phyloP scores from a whole-genome alignment of 768 basidiomycete species.

The Coprinopsis cinerea region DNA sequence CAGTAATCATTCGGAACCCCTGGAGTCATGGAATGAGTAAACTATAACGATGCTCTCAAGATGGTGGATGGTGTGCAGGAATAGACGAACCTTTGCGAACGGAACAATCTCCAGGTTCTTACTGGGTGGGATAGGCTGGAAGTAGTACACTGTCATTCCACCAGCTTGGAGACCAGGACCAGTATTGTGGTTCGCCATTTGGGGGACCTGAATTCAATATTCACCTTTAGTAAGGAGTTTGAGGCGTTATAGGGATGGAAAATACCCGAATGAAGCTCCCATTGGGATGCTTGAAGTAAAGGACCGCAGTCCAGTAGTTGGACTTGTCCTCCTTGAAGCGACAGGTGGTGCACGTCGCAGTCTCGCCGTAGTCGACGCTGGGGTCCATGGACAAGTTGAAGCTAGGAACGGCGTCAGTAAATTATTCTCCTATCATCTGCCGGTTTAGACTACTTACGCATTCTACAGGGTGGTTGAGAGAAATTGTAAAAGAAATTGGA shows the following conservation, averaged over 20 bases:
- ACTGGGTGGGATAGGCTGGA: slow-evolving; percentile 2
- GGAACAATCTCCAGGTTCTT: slow-evolving; percentile 2
- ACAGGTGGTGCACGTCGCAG: slow-evolving; percentile 11
- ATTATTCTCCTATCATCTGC: neutral
- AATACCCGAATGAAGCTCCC: slow-evolving; percentile 10
- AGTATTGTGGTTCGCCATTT: slow-evolving; percentile 8
- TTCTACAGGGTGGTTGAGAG: neutral
- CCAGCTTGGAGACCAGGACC: slow-evolving; percentile 5
- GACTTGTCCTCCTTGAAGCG: slow-evolving; percentile 12
- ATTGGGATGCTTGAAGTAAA: slow-evolving; percentile 12
- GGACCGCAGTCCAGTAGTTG: slow-evolving; percentile 14
- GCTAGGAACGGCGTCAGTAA: neutral
- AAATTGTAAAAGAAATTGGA: neutral
- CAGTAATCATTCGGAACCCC: slow-evolving; percentile 3
- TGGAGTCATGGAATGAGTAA: neutral
- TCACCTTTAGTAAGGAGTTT: neutral
- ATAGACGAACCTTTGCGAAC: neutral
- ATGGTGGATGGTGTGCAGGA: neutral
- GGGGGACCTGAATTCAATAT: slow-evolving; percentile 1
- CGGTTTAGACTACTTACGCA: neutral
- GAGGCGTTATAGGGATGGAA: neutral
- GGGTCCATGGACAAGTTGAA: slow-evolving; percentile 11
- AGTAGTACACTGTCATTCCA: slow-evolving; percentile 10
- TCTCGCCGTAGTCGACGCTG: slow-evolving; percentile 7
- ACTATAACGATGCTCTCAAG: neutral